Evolutionary conservation across 495 filamentous ascomycete genomes (phyloP).

Genomic region (Cetradonia linearis): DNA sequence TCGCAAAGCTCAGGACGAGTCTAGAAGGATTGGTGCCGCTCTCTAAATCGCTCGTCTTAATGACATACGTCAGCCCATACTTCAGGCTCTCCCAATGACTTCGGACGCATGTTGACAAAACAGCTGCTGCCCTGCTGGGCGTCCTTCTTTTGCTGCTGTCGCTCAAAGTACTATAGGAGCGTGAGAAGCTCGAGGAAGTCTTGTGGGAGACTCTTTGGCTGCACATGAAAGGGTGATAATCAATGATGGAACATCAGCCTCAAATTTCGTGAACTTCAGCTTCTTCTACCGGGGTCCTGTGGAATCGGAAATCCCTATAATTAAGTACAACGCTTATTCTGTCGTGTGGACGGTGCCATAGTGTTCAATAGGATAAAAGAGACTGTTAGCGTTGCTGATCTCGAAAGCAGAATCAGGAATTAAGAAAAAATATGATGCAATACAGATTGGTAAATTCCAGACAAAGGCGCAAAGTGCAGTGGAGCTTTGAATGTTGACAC

Average conservation of each 20-base stretch:
- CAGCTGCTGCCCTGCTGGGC: not conserved
- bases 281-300: not conserved
- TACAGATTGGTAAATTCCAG: not conserved
- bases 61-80: constrained; percentile 46
- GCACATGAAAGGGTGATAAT: not conserved
- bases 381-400: not conserved
- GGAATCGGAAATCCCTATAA: not conserved
- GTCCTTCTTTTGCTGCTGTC: not conserved
- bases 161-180: too few species aligned
- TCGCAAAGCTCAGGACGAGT: constrained; percentile 55
- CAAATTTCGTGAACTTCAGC: not conserved
- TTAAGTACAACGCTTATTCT: not conserved
- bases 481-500: not conserved
- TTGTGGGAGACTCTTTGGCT: not conserved
- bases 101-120: constrained; percentile 13
- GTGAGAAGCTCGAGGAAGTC: not conserved
- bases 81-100: constrained; percentile 37
- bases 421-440: not conserved
- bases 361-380: not conserved
- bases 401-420: too few species aligned
- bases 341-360: not conserved
- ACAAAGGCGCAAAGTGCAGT: not conserved
- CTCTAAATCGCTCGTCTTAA: accelerated
- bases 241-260: not conserved
- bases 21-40: too few species aligned